Conservation (phyloP, 164 flowering plant genomes). For the Chimonanthus praecox region DNA sequence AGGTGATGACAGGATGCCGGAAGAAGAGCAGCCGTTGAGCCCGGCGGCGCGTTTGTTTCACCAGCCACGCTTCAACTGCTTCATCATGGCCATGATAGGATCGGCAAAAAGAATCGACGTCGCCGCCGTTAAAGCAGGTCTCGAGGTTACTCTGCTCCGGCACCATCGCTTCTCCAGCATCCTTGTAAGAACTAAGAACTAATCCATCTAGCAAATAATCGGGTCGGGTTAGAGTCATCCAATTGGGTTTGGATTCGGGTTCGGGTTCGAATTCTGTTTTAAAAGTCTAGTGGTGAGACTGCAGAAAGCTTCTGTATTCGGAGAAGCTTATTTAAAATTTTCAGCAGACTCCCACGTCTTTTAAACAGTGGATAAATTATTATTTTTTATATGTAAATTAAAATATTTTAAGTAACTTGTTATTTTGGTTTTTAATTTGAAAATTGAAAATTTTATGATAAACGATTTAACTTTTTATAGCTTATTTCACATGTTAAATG, state of each 20-base stretch:
- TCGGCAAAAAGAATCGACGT: conserved; percentile 25
- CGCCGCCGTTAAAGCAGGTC: conserved; percentile 17
- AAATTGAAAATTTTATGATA: no score
- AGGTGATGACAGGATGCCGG: conserved; percentile 7
- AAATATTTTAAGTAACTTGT: no score
- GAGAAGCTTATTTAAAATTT: no score
- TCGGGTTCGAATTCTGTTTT: neutral
- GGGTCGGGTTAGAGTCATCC: neutral
- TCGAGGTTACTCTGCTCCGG: conserved; percentile 21
- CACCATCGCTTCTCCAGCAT: conserved; percentile 53
- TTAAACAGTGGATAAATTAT: no score
- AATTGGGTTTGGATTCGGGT: neutral
- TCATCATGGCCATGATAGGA: conserved; percentile 42
- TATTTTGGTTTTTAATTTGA: no score
- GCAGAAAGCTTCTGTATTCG: no score
- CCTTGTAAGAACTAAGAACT: conserved; percentile 23
- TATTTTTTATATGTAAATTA: no score
- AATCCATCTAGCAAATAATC: neutral
- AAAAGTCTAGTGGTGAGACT: neutral
- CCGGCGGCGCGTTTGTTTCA: conserved; percentile 44
- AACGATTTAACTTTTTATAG: no score
- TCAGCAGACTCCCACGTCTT: no score
- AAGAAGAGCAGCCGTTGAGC: conserved; percentile 35
- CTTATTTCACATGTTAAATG: no score
- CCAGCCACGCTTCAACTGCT: conserved; percentile 30